These are phyloP conservation scores for Umbilicus rupestris DNA, from an alignment of 164 flowering plant species.

Conservation along the genomic window DNA sequence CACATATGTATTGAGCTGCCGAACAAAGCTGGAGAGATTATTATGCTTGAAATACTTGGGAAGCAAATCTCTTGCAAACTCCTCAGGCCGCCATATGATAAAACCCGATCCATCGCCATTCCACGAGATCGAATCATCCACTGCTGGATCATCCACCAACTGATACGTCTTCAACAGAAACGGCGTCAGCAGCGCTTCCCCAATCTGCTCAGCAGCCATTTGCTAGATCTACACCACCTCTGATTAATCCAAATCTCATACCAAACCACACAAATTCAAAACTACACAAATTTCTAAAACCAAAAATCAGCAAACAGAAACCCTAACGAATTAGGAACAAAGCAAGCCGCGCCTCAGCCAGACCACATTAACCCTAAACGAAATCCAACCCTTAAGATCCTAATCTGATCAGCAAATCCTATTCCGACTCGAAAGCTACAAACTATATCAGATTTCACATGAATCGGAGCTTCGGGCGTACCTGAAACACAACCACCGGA, in stretches of 20 bases:
- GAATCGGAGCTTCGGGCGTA: background rate
- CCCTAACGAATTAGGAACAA: too few species aligned
- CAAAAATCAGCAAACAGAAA: too few species aligned
- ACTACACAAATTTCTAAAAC: too few species aligned
- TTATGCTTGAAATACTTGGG: conserved; percentile 61
- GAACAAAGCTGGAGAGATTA: conserved; percentile 65
- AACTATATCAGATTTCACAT: background rate
- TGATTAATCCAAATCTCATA: background rate
- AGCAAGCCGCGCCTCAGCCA: too few species aligned
- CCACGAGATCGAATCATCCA: conserved; percentile 60
- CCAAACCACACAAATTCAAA: too few species aligned
- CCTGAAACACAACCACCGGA: background rate
- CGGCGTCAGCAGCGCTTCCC: conserved; percentile 45
- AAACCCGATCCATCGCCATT: conserved; percentile 55
- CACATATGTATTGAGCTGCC: conserved; percentile 68
- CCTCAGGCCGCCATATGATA: conserved; percentile 55
- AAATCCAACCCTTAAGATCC: background rate
- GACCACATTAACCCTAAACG: background rate
- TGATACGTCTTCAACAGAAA: conserved; percentile 55
- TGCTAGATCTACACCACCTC: background rate
- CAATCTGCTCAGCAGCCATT: conserved; percentile 24
- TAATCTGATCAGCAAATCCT: background rate
- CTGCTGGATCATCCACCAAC: conserved; percentile 39
- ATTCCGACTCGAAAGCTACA: background rate
- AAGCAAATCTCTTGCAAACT: conserved; percentile 56